These are phyloP conservation scores for Verticillium nonalfalfae DNA, from an alignment of 2,329 filamentous ascomycete genomes.

Conservation along the genomic window DNA sequence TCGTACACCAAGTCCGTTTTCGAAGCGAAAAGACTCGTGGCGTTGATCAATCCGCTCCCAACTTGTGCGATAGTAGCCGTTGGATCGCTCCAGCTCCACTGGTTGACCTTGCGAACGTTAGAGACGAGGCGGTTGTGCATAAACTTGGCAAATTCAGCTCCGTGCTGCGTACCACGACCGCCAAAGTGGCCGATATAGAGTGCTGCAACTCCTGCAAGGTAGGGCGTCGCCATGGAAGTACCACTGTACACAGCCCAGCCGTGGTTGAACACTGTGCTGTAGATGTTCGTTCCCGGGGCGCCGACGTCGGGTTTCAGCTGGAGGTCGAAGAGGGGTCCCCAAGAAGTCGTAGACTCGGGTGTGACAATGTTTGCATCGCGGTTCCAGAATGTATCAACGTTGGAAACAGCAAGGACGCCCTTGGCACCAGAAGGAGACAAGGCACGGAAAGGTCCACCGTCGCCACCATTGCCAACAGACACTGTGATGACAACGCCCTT, in stretches of 20 bases:
- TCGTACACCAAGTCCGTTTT: conserved; percentile 27
- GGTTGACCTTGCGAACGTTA: conserved; percentile 19
- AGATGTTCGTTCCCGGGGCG: conserved; percentile 31
- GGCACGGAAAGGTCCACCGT: conserved; percentile 38
- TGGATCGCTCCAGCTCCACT: conserved; percentile 13
- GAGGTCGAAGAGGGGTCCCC: conserved; percentile 30
- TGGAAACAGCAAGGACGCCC: conserved; percentile 32
- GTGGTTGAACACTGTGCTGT: conserved; percentile 34
- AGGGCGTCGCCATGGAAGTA: conserved; percentile 42
- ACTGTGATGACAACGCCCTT: conserved; percentile 41
- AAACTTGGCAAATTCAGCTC: conserved; percentile 19
- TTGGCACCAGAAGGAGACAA: conserved; percentile 30
- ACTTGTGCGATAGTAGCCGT: conserved; percentile 27
- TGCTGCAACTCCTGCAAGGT: conserved; percentile 34
- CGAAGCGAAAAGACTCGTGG: conserved; percentile 30
- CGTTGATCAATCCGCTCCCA: conserved; percentile 34
- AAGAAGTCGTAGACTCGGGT: conserved; percentile 24
- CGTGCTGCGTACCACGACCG: conserved; percentile 20
- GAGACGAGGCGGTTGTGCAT: conserved; percentile 23
- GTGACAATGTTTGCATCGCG: conserved; percentile 23
- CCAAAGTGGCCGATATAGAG: conserved; percentile 25
- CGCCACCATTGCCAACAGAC: conserved; percentile 44
- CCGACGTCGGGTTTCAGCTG: conserved; percentile 35
- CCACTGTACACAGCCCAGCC: conserved; percentile 32
- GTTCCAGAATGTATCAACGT: conserved; percentile 15